These are phyloP conservation scores for Fomes fomentarius DNA, from an alignment of 1,284 basidiomycete genomes.

Conservation along the genomic window DNA sequence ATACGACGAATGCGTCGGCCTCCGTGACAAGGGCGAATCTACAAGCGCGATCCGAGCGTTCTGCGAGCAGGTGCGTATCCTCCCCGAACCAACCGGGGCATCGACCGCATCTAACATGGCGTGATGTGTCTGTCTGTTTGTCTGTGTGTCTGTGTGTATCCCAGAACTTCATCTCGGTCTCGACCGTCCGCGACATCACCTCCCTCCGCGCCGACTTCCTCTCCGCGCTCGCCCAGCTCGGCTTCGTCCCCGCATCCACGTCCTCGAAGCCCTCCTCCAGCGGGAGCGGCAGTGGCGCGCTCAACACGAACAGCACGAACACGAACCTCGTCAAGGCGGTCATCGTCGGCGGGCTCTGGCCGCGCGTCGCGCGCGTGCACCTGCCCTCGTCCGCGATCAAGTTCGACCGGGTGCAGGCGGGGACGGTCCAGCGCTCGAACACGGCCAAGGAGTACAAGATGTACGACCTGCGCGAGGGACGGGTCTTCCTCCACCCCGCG, in stretches of 20 bases:
- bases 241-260: constrained; percentile 78
- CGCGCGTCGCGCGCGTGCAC: constrained; percentile 74
- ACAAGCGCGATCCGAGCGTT: constrained; percentile 59
- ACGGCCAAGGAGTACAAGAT: constrained; percentile 82
- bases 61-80: constrained; percentile 73
- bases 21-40: constrained; percentile 54
- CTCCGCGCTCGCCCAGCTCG: constrained; percentile 71
- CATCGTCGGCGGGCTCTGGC: constrained; percentile 84
- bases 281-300: constrained; percentile 46
- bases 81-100: background rate
- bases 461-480: constrained; percentile 56
- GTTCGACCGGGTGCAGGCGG: constrained; percentile 82
- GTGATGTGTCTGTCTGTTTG: background rate
- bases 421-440: constrained; percentile 82
- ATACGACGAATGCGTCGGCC: constrained; percentile 66
- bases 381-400: constrained; percentile 77
- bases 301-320: constrained; percentile 66
- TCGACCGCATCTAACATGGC: too few species aligned
- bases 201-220: constrained; percentile 82
- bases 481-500: constrained; percentile 87
- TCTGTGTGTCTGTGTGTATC: background rate
- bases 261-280: too few species aligned
- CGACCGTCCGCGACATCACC: constrained; percentile 81
- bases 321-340: constrained; percentile 81
- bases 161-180: constrained; percentile 83